These are phyloP conservation scores for Papiliotrema fonsecae DNA, from an alignment of 1,284 basidiomycete genomes.

Conservation along the genomic window DNA sequence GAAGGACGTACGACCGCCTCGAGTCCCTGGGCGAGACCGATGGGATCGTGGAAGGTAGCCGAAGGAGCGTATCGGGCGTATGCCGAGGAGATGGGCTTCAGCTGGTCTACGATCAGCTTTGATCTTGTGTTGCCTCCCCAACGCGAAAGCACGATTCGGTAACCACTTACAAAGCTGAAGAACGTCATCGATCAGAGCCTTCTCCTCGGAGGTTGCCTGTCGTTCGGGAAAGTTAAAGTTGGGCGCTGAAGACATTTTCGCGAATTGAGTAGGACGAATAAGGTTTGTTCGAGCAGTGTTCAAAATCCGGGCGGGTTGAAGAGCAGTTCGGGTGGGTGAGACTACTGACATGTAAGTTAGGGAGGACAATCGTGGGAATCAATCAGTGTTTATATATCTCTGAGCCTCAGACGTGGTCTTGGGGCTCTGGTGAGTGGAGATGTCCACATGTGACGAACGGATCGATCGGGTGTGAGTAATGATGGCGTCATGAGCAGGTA, in stretches of 20 bases:
- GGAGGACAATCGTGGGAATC: background rate
- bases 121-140: background rate
- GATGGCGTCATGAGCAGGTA: background rate
- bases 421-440: too few relatives aligned
- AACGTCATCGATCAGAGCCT: constrained; percentile 31
- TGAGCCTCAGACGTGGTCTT: too few relatives aligned
- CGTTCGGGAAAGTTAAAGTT: constrained; percentile 29
- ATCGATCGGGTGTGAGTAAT: background rate
- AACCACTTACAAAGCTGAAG: constrained; percentile 28
- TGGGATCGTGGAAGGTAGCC: constrained; percentile 35
- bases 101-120: constrained; percentile 22
- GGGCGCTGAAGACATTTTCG: constrained; percentile 11
- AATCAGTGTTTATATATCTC: too few relatives aligned
- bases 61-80: constrained; percentile 27
- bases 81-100: constrained; percentile 30
- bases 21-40: constrained; percentile 32
- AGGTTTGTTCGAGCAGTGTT: background rate
- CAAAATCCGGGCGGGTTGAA: background rate
- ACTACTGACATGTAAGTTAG: background rate
- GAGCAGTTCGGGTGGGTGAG: background rate
- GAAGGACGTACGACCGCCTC: constrained; percentile 24
- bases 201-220: constrained; percentile 26
- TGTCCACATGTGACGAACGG: too few relatives aligned
- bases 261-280: background rate
- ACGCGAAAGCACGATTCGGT: too few relatives aligned